These are phyloP conservation scores for Mycosarcoma mackinlayi DNA, from an alignment of 1,284 basidiomycete species.

Conservation along the genomic window DNA sequence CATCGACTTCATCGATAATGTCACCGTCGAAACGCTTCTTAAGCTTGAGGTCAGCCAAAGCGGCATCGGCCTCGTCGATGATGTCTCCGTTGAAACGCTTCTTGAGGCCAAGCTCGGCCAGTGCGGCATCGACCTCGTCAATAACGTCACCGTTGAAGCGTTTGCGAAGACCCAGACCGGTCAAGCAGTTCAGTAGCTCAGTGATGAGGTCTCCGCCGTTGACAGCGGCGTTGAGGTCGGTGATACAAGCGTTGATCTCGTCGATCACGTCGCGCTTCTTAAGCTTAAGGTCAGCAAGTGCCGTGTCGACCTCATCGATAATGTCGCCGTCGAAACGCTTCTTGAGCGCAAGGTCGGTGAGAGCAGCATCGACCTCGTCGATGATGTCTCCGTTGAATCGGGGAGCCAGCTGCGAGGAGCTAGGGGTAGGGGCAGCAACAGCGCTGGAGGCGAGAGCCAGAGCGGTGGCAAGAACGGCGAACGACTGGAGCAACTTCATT, in stretches of 20 bases:
- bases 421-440: conserved; percentile 9
- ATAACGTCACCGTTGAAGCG: not conserved
- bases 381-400: conserved; percentile 2
- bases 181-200: not conserved
- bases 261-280: conserved; percentile 1
- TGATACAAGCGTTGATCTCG: not conserved
- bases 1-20: not conserved
- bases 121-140: not conserved
- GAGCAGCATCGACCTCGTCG: conserved; percentile 6
- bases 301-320: not conserved
- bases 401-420: not conserved
- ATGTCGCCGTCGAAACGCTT: conserved; percentile 3
- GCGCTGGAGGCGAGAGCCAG: conserved; percentile 6
- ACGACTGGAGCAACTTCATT: conserved; percentile 14
- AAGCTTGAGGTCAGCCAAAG: conserved; percentile 2
- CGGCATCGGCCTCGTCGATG: conserved; percentile 2
- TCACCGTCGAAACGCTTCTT: not conserved
- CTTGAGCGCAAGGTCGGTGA: conserved; percentile 2
- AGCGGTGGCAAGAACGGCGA: conserved; percentile 4
- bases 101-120: conserved; percentile 3
- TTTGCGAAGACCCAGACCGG: not conserved
- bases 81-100: not conserved
- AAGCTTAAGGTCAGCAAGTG: not conserved
- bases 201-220: not conserved
- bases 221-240: not conserved